Conservation (phyloP, 495 filamentous ascomycete species). For the Daldinia decipiens region DNA sequence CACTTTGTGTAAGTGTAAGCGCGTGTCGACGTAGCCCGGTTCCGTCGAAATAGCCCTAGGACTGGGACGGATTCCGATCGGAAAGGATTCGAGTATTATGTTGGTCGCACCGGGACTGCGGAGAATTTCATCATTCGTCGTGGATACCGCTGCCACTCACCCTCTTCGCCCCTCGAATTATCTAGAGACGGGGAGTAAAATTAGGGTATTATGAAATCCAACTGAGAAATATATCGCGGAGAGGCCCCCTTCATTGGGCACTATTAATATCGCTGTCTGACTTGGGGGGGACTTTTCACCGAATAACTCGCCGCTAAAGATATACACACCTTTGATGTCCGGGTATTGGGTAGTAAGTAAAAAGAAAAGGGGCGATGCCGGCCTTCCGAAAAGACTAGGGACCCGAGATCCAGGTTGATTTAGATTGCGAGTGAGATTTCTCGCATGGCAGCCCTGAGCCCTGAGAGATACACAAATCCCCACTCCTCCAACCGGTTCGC, state of each 20-base stretch:
- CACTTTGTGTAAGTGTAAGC: conserved; percentile 4
- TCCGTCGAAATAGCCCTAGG: conserved; percentile 10
- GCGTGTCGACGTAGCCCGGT: conserved; percentile 3
- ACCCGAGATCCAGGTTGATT: conserved; percentile 12
- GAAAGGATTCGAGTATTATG: conserved; percentile 28
- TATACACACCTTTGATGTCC: background rate
- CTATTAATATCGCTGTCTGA: background rate
- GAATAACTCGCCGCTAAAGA: background rate
- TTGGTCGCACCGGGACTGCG: conserved; percentile 9
- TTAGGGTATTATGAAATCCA: background rate
- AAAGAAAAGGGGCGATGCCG: background rate
- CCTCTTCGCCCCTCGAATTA: background rate
- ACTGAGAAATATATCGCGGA: conserved; percentile 2
- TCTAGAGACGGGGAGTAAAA: background rate
- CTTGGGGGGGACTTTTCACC: background rate
- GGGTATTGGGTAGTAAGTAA: background rate
- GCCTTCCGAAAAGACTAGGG: background rate
- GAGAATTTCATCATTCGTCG: conserved; percentile 31
- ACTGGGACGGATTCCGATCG: conserved; percentile 29
- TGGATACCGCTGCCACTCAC: conserved; percentile 12
- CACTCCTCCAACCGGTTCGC: background rate
- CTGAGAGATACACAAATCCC: conserved; percentile 12
- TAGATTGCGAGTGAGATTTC: conserved; percentile 10
- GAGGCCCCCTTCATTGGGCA: background rate
- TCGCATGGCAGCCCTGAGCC: conserved; percentile 28